Conservation (phyloP, 139 green algal species). For the Yamagishiella unicocca region DNA sequence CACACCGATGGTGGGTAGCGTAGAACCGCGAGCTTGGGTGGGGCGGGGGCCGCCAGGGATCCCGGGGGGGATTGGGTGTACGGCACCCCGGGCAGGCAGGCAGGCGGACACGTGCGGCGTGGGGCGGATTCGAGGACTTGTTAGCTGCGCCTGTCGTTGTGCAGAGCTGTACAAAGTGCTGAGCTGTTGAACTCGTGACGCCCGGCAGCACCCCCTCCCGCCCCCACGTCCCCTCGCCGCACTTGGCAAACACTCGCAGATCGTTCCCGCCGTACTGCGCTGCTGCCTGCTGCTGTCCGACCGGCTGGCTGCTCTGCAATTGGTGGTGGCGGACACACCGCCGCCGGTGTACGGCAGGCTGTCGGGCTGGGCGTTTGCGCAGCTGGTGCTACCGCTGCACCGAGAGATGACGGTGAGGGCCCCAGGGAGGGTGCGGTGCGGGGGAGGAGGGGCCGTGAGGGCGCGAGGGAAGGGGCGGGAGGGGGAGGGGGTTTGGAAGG, state of each 20-base stretch:
- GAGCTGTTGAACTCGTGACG: no score
- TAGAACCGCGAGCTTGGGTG: no score
- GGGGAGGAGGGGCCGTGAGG: background rate
- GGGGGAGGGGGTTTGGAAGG: background rate
- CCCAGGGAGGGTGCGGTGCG: background rate
- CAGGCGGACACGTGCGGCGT: no score
- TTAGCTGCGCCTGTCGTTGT: no score
- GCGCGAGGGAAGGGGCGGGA: background rate
- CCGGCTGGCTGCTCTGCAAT: conserved; percentile 16
- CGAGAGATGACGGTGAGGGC: background rate
- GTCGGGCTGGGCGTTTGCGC: conserved; percentile 12
- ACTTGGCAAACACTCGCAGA: no score
- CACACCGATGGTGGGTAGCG: conserved; percentile 17
- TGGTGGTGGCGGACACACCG: conserved; percentile 38
- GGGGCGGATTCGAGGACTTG: no score
- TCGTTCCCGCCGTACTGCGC: conserved; percentile 2
- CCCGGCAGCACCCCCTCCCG: no score
- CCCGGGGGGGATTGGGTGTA: no score
- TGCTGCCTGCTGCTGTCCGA: conserved; percentile 14
- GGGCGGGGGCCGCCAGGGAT: no score
- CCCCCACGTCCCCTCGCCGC: no score
- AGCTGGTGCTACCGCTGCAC: conserved; percentile 24
- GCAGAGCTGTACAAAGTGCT: no score
- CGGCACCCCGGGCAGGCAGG: no score
- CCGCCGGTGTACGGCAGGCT: conserved; percentile 17